Evolutionary conservation across 768 basidiomycete species (phyloP), one percentile per base, ranked within the genome.

Genomic region (Ephemerocybe angulata): DNA sequence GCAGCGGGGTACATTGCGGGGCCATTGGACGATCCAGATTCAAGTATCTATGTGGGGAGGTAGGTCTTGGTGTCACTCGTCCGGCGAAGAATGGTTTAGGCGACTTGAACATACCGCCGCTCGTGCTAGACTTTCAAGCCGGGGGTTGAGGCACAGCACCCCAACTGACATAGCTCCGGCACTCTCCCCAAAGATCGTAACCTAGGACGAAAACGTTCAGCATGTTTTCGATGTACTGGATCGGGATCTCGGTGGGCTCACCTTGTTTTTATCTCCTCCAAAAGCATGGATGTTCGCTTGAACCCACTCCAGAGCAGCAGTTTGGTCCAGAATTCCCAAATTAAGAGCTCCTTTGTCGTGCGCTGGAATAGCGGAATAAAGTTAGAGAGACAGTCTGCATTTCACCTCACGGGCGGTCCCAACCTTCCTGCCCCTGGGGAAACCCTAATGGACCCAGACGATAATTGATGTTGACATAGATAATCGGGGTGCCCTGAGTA

Each of bases 211-310:
- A 4, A 7, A 15, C 10, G 19, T 24, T 17, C 27, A 48, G n/a
- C n/a, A n/a, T n/a, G n/a, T n/a, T n/a, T n/a, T n/a, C n/a, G n/a
- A n/a, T n/a, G n/a, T n/a, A n/a, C n/a, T n/a, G n/a, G n/a, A n/a
- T n/a, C n/a, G n/a, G n/a, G n/a, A n/a, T n/a, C n/a, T n/a, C n/a
- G n/a, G n/a, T n/a, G n/a, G n/a, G n/a, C n/a, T n/a, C n/a, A 67
- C 69, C 61, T 69, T 69, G 21, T 35, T 47, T 48, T 71, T 72
- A 57, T 80, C 81, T 13, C 85, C 85, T 11, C 87, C 86, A 58
- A 87, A 88, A 0, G 65, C 64, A 15, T 59, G 70, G 41, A 87
- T 85, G 59, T 88, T 80, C 22, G 73, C 65, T 59, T 86, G 81
- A 0, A 87, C 76, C 86, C 80, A 83, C 58, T 72, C 58, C 10